Base-by-base conservation (phyloP, 139 green algal genomes). In the Ulvella scutata region DNA sequence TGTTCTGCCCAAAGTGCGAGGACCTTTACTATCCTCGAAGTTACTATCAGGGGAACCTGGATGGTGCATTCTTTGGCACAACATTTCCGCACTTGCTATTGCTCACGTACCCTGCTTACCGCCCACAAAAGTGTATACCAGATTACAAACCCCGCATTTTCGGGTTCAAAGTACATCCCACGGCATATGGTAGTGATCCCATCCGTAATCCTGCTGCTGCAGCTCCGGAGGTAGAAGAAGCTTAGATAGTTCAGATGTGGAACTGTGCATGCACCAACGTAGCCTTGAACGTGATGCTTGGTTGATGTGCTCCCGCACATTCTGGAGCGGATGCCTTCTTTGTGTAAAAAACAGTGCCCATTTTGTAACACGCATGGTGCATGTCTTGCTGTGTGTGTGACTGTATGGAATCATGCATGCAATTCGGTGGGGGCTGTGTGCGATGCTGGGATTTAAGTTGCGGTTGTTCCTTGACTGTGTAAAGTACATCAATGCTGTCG, bases 61-160 rank as follows among this genome's bases (percentile, higher is more conserved):
- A 96, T 78, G 91, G 93, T 6, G 93, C 93, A 2, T 98, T 96
- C 82, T 98, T 96, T 78, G 93, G 93, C 23, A 98, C 93, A 2
- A 98, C 93, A 34, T 96, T 97, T 77, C 89, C 93, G 1, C 93
- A 98, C 82, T 82, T 98, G 29, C 88, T 98, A 74, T 81, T 98
- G 23, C 93, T 98, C 87, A 96, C 93, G 0, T 96, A 96, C 79
- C 84, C 88, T 21, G 83, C 87, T 73, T 85, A 81, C 78, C 75
- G 90, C 31, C 90, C 87, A 13, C 73, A 79, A 3, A 90, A 88
- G 74, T 81, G 75, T 20, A 78, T 83, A 29, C 72, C 82, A 21
- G 44, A 61, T 3, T 98, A 97, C 75, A 80, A 92, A 38, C 93
- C 93, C 0, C 82, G 88, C 28, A 88, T 98, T n/a, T 98, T 97